phyloP scores from a whole-genome alignment of 495 filamentous ascomycete genomes.

The Aspergillus leporis region DNA sequence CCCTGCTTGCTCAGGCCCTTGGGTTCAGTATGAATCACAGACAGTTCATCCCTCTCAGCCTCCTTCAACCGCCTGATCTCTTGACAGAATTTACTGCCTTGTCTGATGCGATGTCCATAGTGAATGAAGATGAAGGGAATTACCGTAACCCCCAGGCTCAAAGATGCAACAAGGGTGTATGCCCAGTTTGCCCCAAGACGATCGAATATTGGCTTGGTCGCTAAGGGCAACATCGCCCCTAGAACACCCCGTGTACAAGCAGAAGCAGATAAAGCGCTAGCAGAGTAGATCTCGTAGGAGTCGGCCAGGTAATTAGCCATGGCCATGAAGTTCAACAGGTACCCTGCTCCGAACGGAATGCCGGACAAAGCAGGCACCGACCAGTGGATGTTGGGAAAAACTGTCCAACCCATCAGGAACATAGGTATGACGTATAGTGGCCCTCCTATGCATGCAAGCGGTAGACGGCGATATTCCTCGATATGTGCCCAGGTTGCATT shows the following conservation, averaged over 20 bases:
- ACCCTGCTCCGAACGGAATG: conserved; percentile 41
- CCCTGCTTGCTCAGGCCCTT: neutral
- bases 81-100: conserved; percentile 39
- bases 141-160: neutral
- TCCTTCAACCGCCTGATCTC: conserved; percentile 38
- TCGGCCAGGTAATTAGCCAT: conserved; percentile 50
- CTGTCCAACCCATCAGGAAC: conserved; percentile 44
- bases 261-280: conserved; percentile 43
- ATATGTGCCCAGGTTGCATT: conserved; percentile 36
- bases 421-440: conserved; percentile 40
- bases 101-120: conserved; percentile 36
- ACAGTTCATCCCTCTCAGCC: no score
- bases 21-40: neutral
- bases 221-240: conserved; percentile 45
- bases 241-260: conserved; percentile 41
- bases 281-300: conserved; percentile 44
- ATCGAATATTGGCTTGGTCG: conserved; percentile 40
- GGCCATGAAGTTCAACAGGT: conserved; percentile 47
- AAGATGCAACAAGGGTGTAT: conserved; percentile 36
- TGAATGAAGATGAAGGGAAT: conserved; percentile 38
- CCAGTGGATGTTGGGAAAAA: conserved; percentile 39
- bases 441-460: conserved; percentile 41
- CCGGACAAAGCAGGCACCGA: conserved; percentile 40
- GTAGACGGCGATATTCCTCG: conserved; percentile 43
- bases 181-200: conserved; percentile 45